Evolutionary conservation across 2,329 filamentous ascomycete genomes (phyloP).

Genomic region (Cordyceps pruinosa): DNA sequence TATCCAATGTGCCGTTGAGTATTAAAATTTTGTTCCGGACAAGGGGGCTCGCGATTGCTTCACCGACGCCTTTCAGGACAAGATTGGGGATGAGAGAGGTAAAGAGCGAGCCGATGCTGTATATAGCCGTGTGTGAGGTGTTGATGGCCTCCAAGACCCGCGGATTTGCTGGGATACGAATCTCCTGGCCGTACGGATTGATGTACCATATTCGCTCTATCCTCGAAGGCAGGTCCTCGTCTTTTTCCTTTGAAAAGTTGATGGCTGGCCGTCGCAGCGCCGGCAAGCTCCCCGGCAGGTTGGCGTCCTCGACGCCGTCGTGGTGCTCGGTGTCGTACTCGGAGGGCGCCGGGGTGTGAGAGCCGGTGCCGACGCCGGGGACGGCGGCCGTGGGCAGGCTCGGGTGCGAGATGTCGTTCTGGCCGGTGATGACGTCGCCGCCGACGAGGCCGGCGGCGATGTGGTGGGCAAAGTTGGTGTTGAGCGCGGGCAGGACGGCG

Average conservation of each 20-base stretch:
- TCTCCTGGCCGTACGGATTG: slow-evolving; percentile 97
- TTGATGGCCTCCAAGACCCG: slow-evolving; percentile 65
- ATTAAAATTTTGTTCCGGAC: slow-evolving; percentile 70
- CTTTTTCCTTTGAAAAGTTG: slow-evolving; percentile 67
- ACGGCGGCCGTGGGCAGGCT: slow-evolving; percentile 51
- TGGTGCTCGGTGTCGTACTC: slow-evolving; percentile 47
- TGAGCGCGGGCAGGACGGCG: slow-evolving; percentile 80
- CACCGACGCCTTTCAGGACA: slow-evolving; percentile 66
- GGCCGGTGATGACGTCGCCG: slow-evolving; percentile 74
- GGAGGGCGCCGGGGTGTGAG: slow-evolving; percentile 23
- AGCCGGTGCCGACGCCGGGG: slow-evolving; percentile 20
- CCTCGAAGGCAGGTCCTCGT: slow-evolving; percentile 67
- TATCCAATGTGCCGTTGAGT: slow-evolving; percentile 74
- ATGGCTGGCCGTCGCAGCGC: slow-evolving; percentile 76
- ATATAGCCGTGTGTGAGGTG: slow-evolving; percentile 64
- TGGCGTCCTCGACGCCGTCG: slow-evolving; percentile 70
- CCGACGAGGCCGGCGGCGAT: slow-evolving; percentile 78
- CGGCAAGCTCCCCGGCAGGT: slow-evolving; percentile 73
- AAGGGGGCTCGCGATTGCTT: slow-evolving; percentile 39
- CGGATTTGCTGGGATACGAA: slow-evolving; percentile 75
- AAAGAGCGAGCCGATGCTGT: slow-evolving; percentile 90
- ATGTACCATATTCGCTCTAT: slow-evolving; percentile 93
- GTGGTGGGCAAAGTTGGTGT: slow-evolving; percentile 92
- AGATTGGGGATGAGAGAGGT: slow-evolving; percentile 82
- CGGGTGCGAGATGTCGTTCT: slow-evolving; percentile 88